Conservation (phyloP, 2,329 filamentous ascomycete genomes). For the Clarireedia sp. region DNA sequence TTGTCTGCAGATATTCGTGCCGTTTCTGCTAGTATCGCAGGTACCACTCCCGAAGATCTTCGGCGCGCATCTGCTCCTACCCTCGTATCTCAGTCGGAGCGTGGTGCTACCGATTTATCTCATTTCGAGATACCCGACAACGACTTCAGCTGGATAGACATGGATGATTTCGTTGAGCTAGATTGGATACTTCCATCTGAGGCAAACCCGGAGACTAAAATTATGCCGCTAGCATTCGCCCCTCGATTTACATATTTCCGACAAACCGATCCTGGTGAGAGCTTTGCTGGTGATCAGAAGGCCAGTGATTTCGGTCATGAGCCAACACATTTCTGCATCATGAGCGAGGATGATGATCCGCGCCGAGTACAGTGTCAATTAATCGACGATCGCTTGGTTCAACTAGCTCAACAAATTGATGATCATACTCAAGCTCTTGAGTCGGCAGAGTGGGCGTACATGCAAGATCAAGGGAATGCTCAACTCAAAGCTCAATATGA, state of each 20-base stretch:
- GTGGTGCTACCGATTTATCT: slow-evolving; percentile 62
- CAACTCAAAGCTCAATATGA: slow-evolving; percentile 52
- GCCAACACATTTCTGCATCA: slow-evolving; percentile 88
- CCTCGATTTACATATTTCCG: slow-evolving; percentile 97
- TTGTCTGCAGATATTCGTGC: slow-evolving; percentile 87
- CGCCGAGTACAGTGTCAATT: slow-evolving; percentile 80
- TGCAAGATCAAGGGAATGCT: slow-evolving; percentile 43
- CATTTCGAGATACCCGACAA: slow-evolving; percentile 93
- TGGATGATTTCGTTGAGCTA: slow-evolving; percentile 98
- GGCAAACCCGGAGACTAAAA: slow-evolving; percentile 86
- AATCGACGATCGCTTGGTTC: slow-evolving; percentile 70
- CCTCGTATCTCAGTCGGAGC: slow-evolving; percentile 45
- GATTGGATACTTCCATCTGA: slow-evolving; percentile 93
- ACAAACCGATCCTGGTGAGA: slow-evolving; percentile 83
- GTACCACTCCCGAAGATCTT: slow-evolving; percentile 69
- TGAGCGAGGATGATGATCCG: slow-evolving; percentile 85
- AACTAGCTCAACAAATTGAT: slow-evolving; percentile 69
- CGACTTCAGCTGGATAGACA: slow-evolving; percentile 94
- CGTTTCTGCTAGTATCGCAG: slow-evolving; percentile 81
- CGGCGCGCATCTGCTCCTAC: slow-evolving; percentile 47
- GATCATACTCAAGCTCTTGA: slow-evolving; percentile 65
- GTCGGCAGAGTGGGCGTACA: slow-evolving; percentile 64
- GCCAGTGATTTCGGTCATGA: slow-evolving; percentile 90
- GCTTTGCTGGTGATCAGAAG: slow-evolving; percentile 70
- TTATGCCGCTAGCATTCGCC: slow-evolving; percentile 82